A percentile compares a stretch with the other conserved stretches of the same genome.
These are phyloP conservation scores for Gloeophyllum trabeum DNA, from an alignment of 768 basidiomycete species.

Conservation along the genomic window DNA sequence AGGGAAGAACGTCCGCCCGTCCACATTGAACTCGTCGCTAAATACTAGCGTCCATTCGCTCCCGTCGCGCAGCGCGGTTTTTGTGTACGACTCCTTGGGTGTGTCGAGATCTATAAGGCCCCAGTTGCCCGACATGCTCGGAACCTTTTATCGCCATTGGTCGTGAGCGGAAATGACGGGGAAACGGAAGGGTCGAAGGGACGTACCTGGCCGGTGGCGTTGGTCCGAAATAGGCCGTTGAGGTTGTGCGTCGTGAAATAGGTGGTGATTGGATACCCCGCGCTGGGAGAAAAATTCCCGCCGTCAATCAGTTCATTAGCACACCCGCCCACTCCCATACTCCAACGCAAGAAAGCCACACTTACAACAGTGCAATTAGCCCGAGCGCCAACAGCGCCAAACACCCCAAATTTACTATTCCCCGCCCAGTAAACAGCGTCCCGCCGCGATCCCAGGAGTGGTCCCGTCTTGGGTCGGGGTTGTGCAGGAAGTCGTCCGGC, in stretches of 20 bases:
- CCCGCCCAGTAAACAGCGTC: conserved; percentile 44
- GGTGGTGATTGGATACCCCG: conserved; percentile 10
- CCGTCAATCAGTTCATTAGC: background rate
- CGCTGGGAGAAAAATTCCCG: no score
- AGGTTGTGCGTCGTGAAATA: conserved; percentile 22
- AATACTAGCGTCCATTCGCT: conserved; percentile 22
- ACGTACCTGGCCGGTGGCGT: conserved; percentile 33
- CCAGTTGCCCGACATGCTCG: no score
- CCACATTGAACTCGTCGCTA: conserved; percentile 32
- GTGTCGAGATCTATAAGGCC: conserved; percentile 46
- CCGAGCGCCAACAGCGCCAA: conserved; percentile 38
- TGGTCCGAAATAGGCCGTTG: conserved; percentile 35
- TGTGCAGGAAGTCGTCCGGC: conserved; percentile 16
- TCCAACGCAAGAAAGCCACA: conserved; percentile 11
- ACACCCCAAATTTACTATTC: conserved; percentile 65
- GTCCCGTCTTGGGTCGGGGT: conserved; percentile 14
- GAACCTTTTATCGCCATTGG: no score
- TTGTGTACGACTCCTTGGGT: conserved; percentile 31
- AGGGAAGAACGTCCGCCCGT: conserved; percentile 29
- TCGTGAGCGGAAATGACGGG: no score
- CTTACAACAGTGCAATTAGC: conserved; percentile 51
- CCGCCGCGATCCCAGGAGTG: conserved; percentile 24
- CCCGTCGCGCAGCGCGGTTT: conserved; percentile 9
- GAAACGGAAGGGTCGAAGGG: background rate
- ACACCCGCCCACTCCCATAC: no score